Base-by-base conservation (phyloP, 352 stramenopile species). In the Thalassiosira ordinaria region DNA sequence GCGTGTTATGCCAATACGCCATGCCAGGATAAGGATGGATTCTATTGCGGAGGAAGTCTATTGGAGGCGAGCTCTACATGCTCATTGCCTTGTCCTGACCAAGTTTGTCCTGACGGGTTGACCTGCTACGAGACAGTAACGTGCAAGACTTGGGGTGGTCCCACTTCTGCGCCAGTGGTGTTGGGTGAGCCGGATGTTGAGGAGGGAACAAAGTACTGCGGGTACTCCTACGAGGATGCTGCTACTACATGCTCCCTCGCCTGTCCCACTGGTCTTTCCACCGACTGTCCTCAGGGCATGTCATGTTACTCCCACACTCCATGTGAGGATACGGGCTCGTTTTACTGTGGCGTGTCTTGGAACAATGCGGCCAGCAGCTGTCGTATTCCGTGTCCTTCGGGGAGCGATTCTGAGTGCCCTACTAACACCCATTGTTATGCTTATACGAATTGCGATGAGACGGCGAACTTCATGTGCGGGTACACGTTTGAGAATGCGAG, bases 331-430 rank as follows among this genome's bases (percentile, higher is more conserved):
- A 75, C 51, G 27, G 62, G 61, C 27, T 76, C 80, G 2, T 87
- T 83, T 49, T 87, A 78, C 37, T 87, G 80, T 52, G 80, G 80
- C 8, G 47, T 87, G 18, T 75, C 53, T 4, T 87, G 80, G 80
- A 87, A 87, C 61, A 87, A 87, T 65, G 80, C 80, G 18, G 80
- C 80, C 2, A 68, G 35, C 13, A 83, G 73, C 47, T 87, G 80
- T 60, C 46, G 53, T 37, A 80, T 70, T 20, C 73, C 80, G 37
- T 87, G 80, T 63, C 73, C 80, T 27, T 64, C 46, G 24, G 80
- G 79, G 7, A 82, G 22, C 11, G 67, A 75, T 47, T 51, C 53
- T 6, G 80, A 87, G 1, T 87, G 80, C 46, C 80, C 80, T 35
- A 7, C 13, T 0, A 68, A 56, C 2, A 83, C 74, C 3, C 63